phyloP scores from a whole-genome alignment of 208 protist species.

The Hexamita inflata region DNA sequence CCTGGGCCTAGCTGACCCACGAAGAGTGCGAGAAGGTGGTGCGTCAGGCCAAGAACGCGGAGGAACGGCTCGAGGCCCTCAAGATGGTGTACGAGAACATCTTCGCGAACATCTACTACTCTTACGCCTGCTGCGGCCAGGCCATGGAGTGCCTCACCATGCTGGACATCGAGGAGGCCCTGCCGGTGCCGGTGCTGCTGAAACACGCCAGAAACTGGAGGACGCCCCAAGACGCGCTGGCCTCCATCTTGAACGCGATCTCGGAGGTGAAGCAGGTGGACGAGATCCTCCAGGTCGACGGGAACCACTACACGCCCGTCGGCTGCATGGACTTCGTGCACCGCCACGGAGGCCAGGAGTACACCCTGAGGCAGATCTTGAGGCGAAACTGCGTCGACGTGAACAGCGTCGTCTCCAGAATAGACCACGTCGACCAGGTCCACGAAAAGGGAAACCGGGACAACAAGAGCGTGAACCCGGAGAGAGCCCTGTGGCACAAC shows the following conservation, averaged over 20 bases:
- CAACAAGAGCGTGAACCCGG: no score
- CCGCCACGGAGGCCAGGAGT: no score
- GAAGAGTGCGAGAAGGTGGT: no score
- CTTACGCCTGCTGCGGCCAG: neutral
- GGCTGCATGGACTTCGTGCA: no score
- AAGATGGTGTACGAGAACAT: constrained; percentile 17
- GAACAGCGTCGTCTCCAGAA: no score
- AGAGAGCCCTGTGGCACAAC: no score
- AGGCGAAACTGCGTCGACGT: no score
- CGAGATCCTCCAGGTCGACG: neutral
- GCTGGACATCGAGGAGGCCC: constrained; percentile 13
- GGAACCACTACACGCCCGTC: neutral
- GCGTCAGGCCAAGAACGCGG: no score
- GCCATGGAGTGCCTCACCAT: neutral
- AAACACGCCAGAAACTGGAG: neutral
- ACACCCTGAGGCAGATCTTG: no score
- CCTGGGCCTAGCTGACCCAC: no score
- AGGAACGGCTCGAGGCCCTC: neutral
- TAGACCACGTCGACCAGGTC: no score
- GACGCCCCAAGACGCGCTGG: neutral
- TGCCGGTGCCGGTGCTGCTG: constrained; percentile 4
- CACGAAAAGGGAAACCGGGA: no score
- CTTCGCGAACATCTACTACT: neutral
- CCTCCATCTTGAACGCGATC: neutral
- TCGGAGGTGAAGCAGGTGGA: neutral